Percentiles rank a stretch among this genome's conserved stretches.
phyloP scores from a whole-genome alignment of 2,329 filamentous ascomycete species.

The Ustulina deusta region DNA sequence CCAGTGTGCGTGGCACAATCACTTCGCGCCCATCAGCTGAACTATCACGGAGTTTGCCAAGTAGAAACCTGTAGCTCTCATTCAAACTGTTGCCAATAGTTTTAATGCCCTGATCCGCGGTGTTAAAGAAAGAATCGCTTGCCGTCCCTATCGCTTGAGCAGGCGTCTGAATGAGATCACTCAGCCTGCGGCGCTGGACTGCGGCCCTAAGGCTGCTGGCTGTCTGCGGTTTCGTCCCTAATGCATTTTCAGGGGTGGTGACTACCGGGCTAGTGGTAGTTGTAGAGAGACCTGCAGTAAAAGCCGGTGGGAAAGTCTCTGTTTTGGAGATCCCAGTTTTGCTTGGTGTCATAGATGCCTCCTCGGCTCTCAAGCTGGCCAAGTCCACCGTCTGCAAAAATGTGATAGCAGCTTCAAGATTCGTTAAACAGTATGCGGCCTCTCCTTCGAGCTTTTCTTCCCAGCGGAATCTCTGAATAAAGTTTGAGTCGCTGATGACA shows the following conservation, averaged over 20 bases:
- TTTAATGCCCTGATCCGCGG: conserved; percentile 91
- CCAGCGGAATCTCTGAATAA: conserved; percentile 92
- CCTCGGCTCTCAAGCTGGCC: conserved; percentile 85
- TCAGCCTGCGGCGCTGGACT: conserved; percentile 75
- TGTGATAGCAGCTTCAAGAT: conserved; percentile 92
- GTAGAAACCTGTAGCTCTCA: conserved; percentile 91
- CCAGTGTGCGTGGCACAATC: conserved; percentile 85
- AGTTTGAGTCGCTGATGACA: conserved; percentile 93
- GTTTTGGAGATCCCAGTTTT: conserved; percentile 67
- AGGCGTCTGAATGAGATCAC: conserved; percentile 86
- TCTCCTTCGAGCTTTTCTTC: conserved; percentile 90
- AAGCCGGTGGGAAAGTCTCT: conserved; percentile 70
- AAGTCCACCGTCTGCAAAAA: conserved; percentile 97
- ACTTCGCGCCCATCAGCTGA: conserved; percentile 63
- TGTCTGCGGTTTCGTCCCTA: conserved; percentile 54
- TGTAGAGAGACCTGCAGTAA: conserved; percentile 59
- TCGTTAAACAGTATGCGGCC: conserved; percentile 95
- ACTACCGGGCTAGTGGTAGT: conserved; percentile 49
- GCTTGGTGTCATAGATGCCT: conserved; percentile 74
- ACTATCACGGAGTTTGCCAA: conserved; percentile 86
- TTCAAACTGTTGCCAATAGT: conserved; percentile 91
- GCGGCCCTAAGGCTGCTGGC: conserved; percentile 59
- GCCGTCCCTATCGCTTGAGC: conserved; percentile 84
- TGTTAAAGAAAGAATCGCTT: conserved; percentile 85
- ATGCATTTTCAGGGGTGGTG: conserved; percentile 50